These are phyloP conservation scores for Phaeosphaeriaceae sp. DNA, from an alignment of 2,329 filamentous ascomycete genomes.

Conservation along the genomic window DNA sequence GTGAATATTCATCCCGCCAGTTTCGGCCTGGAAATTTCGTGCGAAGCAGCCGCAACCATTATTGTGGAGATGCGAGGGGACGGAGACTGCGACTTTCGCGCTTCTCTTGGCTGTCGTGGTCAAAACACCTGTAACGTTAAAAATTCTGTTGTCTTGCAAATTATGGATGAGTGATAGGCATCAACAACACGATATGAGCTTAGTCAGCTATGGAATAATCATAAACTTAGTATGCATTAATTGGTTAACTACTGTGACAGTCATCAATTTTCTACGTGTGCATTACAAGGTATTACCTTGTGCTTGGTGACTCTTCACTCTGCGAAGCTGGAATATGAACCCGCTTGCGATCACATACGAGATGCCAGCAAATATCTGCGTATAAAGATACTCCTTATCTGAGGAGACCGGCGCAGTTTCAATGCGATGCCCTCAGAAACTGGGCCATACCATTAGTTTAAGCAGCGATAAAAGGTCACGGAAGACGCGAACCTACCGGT, in stretches of 20 bases:
- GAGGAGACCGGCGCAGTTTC: conserved; percentile 42
- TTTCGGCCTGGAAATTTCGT: conserved; percentile 29
- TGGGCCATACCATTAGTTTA: not conserved
- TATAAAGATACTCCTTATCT: conserved; percentile 42
- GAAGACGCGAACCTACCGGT: conserved; percentile 37
- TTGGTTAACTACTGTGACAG: too few relatives aligned
- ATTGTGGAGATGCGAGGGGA: conserved; percentile 38
- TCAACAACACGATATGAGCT: too few relatives aligned
- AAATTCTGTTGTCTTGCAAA: conserved; percentile 31
- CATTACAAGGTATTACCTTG: too few relatives aligned
- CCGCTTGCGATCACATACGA: too few relatives aligned
- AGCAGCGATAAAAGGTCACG: not conserved
- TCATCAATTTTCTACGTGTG: too few relatives aligned
- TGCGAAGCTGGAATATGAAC: too few relatives aligned
- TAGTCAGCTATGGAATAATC: too few relatives aligned
- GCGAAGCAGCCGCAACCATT: conserved; percentile 35
- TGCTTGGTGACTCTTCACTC: too few relatives aligned
- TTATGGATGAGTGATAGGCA: conserved; percentile 30
- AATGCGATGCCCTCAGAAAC: conserved; percentile 51
- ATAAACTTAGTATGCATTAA: too few relatives aligned
- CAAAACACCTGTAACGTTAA: conserved; percentile 27
- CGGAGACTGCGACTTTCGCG: conserved; percentile 24
- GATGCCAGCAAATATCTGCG: conserved; percentile 49
- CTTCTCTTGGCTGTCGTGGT: conserved; percentile 26
- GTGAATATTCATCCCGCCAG: not conserved